Conservation (phyloP, 805 yeast genomes). For the Lachancea thermotolerans region DNA sequence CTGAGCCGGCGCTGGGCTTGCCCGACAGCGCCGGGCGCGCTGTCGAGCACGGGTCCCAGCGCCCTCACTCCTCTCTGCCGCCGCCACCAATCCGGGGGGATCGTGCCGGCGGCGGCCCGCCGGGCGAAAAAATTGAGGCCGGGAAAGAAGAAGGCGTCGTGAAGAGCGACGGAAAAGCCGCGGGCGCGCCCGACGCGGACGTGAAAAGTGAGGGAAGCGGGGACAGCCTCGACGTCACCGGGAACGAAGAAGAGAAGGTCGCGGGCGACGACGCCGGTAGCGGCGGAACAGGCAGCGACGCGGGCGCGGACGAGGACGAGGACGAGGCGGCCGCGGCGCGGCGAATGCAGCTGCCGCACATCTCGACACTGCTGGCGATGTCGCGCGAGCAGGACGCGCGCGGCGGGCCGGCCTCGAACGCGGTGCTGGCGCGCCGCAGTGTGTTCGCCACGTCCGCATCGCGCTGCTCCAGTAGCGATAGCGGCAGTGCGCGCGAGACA, state of each 20-base stretch:
- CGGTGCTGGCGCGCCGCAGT: constrained; percentile 15
- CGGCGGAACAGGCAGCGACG: no score
- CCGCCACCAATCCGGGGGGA: constrained; percentile 10
- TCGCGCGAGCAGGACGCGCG: constrained; percentile 1
- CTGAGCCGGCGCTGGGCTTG: constrained; percentile 1
- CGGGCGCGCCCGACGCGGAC: neutral
- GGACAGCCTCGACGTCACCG: neutral
- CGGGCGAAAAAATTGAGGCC: constrained; percentile 8
- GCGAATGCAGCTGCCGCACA: constrained; percentile 5
- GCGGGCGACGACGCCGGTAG: neutral
- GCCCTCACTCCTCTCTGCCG: constrained; percentile 1
- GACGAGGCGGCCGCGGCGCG: constrained; percentile 1
- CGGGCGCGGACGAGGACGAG: no score
- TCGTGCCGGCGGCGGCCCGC: constrained; percentile 12
- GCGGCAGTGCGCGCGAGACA: constrained; percentile 1
- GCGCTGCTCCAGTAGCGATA: constrained; percentile 6
- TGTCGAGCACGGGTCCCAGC: no score
- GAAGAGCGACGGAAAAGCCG: neutral
- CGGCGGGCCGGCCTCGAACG: constrained; percentile 13
- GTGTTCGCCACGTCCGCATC: constrained; percentile 17
- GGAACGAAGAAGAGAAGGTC: neutral
- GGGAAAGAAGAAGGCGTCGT: neutral
- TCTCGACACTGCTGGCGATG: constrained; percentile 5
- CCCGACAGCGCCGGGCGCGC: neutral
- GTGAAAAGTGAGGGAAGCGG: neutral